Conservation (phyloP, 164 flowering plant genomes). For the Buxus sempervirens region DNA sequence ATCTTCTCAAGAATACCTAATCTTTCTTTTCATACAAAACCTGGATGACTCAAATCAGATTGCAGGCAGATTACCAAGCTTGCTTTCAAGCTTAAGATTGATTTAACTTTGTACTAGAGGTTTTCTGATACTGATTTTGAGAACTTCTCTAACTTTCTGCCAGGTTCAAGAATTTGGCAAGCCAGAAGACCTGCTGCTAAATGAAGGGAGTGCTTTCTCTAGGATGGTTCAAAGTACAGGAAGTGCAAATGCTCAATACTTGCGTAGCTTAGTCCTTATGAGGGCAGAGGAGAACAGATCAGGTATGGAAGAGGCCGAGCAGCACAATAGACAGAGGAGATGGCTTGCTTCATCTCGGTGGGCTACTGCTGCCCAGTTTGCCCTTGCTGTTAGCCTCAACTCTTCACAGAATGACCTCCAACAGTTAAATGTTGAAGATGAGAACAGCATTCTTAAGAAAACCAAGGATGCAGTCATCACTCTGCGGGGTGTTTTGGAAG, state of each 20-base stretch:
- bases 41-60: not conserved
- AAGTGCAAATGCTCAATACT: conserved; percentile 92
- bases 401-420: conserved; percentile 91
- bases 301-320: conserved; percentile 36
- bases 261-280: conserved; percentile 65
- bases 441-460: conserved; percentile 64
- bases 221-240: conserved; percentile 99
- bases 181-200: conserved; percentile 65
- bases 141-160: not conserved
- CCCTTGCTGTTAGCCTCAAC: conserved; percentile 75
- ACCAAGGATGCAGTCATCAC: conserved; percentile 88
- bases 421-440: conserved; percentile 63
- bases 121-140: not conserved
- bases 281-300: conserved; percentile 41
- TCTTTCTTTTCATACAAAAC: not conserved
- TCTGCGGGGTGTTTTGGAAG: conserved; percentile 72
- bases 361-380: conserved; percentile 95
- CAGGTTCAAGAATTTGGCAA: conserved; percentile 86
- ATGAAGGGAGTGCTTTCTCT: conserved; percentile 79
- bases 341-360: conserved; percentile 96
- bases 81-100: not conserved
- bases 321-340: conserved; percentile 58
- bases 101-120: not conserved
- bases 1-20: not conserved
- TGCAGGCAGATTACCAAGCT: not conserved